Conservation (phyloP, 257 asterid genomes). For the Buddleja alternifolia region DNA sequence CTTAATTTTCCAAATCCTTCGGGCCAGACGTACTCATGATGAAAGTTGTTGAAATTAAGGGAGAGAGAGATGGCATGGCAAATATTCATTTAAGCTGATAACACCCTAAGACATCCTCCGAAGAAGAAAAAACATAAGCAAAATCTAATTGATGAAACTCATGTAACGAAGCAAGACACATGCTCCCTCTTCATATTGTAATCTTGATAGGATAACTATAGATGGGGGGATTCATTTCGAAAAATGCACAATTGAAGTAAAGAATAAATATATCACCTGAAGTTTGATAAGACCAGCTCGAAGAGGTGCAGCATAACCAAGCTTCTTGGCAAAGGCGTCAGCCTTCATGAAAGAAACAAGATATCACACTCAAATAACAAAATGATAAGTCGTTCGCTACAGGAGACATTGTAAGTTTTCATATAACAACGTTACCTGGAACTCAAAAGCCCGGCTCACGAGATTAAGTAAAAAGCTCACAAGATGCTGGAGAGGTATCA, state of each 20-base stretch:
- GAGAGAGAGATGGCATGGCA: neutral
- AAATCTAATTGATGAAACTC: too few relatives aligned
- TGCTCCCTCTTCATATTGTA: neutral
- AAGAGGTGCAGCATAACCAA: slow-evolving; percentile 79
- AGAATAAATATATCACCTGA: slow-evolving; percentile 59
- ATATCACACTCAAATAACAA: slow-evolving; percentile 4
- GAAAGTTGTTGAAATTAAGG: neutral
- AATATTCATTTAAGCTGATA: neutral
- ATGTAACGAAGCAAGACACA: neutral
- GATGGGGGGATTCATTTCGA: neutral
- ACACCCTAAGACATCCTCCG: too few relatives aligned
- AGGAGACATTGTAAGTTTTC: slow-evolving; percentile 15
- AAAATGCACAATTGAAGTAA: neutral
- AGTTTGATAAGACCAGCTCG: slow-evolving; percentile 92
- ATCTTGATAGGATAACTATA: neutral
- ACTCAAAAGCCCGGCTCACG: slow-evolving; percentile 94
- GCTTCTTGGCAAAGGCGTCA: slow-evolving; percentile 93
- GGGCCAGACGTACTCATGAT: neutral
- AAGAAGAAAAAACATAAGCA: neutral
- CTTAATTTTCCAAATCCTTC: neutral
- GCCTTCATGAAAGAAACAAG: slow-evolving; percentile 55
- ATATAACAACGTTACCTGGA: slow-evolving; percentile 67
- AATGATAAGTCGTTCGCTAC: neutral
- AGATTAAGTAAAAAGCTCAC: slow-evolving; percentile 88
- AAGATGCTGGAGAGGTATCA: slow-evolving; percentile 90